Evolutionary conservation across 2,329 filamentous ascomycete genomes (phyloP).

Genomic region (Hypomyces rosellus): DNA sequence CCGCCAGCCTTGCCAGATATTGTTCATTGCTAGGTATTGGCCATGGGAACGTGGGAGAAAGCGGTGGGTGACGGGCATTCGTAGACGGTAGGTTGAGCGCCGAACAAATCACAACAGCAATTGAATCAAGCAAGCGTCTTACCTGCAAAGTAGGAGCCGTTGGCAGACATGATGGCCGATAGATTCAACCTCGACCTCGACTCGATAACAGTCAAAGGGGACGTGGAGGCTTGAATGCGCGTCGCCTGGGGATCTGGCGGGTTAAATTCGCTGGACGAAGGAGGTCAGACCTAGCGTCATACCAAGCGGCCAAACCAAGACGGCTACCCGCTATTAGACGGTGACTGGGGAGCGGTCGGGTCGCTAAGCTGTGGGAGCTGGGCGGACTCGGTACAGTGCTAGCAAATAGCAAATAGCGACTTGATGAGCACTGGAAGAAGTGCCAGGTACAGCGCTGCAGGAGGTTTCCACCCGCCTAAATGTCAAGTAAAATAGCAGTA

Average conservation of each 20-base stretch:
- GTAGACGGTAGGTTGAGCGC: too few relatives aligned
- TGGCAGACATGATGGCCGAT: slow-evolving; percentile 11
- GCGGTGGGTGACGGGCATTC: too few relatives aligned
- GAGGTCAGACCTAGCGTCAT: slow-evolving; percentile 26
- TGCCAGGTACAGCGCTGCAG: too few relatives aligned
- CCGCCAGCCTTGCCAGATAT: too few relatives aligned
- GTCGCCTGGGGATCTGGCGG: slow-evolving; percentile 12
- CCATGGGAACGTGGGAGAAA: too few relatives aligned
- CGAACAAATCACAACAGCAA: not conserved
- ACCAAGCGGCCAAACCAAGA: slow-evolving; percentile 20
- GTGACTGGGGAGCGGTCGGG: not conserved
- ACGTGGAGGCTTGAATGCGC: slow-evolving; percentile 4
- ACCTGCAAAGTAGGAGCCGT: slow-evolving; percentile 10
- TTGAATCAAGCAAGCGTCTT: slow-evolving; percentile 1
- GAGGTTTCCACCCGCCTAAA: too few relatives aligned
- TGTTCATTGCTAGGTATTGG: too few relatives aligned
- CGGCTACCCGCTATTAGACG: not conserved
- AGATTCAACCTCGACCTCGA: too few relatives aligned
- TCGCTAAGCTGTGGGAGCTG: not conserved
- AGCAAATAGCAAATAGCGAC: too few relatives aligned
- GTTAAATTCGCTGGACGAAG: slow-evolving; percentile 26
- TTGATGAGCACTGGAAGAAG: too few relatives aligned
- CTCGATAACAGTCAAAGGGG: slow-evolving; percentile 4
- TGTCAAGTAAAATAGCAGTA: too few relatives aligned
- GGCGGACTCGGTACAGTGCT: slow-evolving; percentile 1